Evolutionary conservation across 345 rosid genomes (phyloP), one percentile per base, ranked within the genome.

Genomic region (Eucalyptus pauciflora): DNA sequence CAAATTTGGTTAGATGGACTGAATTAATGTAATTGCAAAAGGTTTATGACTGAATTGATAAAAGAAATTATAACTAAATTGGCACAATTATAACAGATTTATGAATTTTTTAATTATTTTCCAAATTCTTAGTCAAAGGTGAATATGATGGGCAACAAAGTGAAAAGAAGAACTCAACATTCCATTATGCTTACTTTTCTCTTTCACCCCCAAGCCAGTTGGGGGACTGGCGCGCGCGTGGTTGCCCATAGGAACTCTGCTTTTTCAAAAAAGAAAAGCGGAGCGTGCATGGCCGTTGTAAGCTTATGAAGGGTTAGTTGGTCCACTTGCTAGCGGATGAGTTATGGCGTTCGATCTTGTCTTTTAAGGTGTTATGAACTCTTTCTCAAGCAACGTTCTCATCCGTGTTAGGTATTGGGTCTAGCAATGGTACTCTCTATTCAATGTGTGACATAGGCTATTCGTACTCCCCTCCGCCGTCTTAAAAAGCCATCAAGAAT

Each of bases 31-130:
- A 52, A 18, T 52, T 52, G 7, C 1, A 5, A 50, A 50, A 51
- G 0, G 0, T 0, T 15, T 50, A 50, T 3, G 8, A 51, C 0
- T 51, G 0, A 51, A 52, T 52, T 52, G 58, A 52, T 52, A 0
- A 52, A 52, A 7, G 7, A 50, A 52, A 15, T 15, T 18, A 18
- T 18, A 18, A 52, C 4, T 52, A 52, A 18, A 52, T 52, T 52
- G 1, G 0, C 1, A 52, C 1, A 52, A 7, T 18, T 52, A 52
- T 52, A 1, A 7, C 0, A 0, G 0, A 51, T 51, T 51, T 51
- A 17, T 0, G 22, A 51, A 17, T 18, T 52, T 52, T 52, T 7
- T 52, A 1, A 52, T 52, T 52, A 52, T 52, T 52, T 52, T 52
- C 10, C 5, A 4, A 56, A n/a, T 64, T 29, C 7, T 12, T 27